Evolutionary conservation across 768 basidiomycete species (phyloP), one percentile per base, ranked within the genome.

Genomic region (Mycena chlorophos): DNA sequence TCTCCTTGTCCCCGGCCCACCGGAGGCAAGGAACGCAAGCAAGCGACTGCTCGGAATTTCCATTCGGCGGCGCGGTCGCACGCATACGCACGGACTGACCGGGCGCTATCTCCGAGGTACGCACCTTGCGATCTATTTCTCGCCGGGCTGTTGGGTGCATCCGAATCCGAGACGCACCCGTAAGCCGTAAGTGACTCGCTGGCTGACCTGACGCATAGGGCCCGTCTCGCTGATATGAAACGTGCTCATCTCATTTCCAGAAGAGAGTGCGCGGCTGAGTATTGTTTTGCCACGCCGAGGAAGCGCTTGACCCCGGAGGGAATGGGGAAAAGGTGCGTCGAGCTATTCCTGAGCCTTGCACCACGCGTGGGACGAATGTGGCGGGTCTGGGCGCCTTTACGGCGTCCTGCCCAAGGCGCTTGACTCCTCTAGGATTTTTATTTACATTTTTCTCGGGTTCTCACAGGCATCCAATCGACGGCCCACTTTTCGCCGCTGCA

Each of bases 81-180:
- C 10, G 40, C 10, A 43, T 10, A 43, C 20, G 10, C 40, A 20
- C 20, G 45, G 23, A 28, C n/a, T 4, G 23, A 25, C 45, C 23
- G 45, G 23, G 26, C 45, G n/a, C 25, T 46, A 46, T 46, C 45
- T 46, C 45, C 45, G 45, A 46, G 45, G 45, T 46, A 46, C 23
- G 45, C 23, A 14, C 22, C 40, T 20, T 46, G 6, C 23, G 25
- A 46, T 46, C 45, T 46, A 46, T 46, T n/a, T 46, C 45, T 40
- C 39, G 39, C 39, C 39, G 39, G 6, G 8, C 6, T 40, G 31
- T 19, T 46, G 45, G 22, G 20, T 28, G 5, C 45, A 25, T 46
- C 45, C 45, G 23, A 46, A 20, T 14, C 40, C 34, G 40, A 46
- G n/a, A n/a, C n/a, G n/a, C n/a, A n/a, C n/a, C n/a, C n/a, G n/a